These are phyloP conservation scores for Solanum tarijense DNA, from an alignment of 257 asterid genomes.

Conservation along the genomic window DNA sequence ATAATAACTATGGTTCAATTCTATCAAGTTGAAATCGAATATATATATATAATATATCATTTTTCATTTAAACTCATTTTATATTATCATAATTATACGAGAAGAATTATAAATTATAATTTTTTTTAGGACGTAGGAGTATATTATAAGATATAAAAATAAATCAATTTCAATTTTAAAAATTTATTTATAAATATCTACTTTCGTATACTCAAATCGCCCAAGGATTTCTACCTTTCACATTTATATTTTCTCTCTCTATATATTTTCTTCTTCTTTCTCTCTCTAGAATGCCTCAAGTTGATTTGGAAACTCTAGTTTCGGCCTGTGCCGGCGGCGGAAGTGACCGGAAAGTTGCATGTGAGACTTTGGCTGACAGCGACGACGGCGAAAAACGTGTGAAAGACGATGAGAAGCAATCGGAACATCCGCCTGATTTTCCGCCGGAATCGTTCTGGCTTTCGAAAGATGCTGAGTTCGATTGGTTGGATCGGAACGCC, in stretches of 20 bases:
- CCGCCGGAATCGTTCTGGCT: conserved; percentile 94
- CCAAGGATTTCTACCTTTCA: conserved; percentile 2
- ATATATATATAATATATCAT: too few species aligned
- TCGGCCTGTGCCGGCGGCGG: conserved; percentile 42
- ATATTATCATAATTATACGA: too few species aligned
- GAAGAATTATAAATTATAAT: too few species aligned
- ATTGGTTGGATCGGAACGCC: conserved; percentile 81
- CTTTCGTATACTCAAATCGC: neutral
- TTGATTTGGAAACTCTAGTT: conserved; percentile 41
- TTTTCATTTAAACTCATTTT: too few species aligned
- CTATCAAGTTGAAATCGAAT: neutral
- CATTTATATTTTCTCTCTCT: neutral
- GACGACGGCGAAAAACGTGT: conserved; percentile 1
- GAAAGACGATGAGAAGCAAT: conserved; percentile 2
- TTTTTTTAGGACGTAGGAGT: neutral
- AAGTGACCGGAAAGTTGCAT: conserved; percentile 41
- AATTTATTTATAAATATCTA: neutral
- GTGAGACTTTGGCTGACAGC: conserved; percentile 26
- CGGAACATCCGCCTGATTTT: conserved; percentile 25
- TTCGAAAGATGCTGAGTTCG: conserved; percentile 75
- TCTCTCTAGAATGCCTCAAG: conserved; percentile 43
- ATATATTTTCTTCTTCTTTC: neutral
- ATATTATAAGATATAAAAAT: neutral
- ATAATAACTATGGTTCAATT: neutral
- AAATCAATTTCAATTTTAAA: neutral